Conservation (phyloP, 75 land plant species). For the Larix kaempferi region DNA sequence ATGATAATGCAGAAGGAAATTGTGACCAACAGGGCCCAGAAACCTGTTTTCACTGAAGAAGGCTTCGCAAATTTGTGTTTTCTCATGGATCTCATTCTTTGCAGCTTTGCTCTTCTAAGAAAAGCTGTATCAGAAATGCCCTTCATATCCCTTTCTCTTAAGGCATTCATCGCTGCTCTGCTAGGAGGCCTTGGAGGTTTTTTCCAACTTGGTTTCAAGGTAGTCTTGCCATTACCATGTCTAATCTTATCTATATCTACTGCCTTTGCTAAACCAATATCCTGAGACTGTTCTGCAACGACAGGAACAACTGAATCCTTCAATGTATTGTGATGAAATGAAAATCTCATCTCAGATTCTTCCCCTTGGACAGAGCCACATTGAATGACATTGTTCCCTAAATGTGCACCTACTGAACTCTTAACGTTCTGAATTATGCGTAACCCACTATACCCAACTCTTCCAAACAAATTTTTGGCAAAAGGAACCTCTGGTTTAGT, state of each 20-base stretch:
- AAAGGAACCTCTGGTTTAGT: neutral
- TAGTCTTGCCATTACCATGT: neutral
- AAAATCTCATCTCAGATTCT: neutral
- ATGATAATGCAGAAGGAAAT: neutral
- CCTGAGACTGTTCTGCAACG: neutral
- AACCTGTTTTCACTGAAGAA: neutral
- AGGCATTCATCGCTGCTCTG: neutral
- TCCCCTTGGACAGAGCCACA: neutral
- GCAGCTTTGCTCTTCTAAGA: neutral
- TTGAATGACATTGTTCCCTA: neutral
- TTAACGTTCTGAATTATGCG: neutral
- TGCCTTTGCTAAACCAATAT: neutral
- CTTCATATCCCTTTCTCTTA: constrained; percentile 1
- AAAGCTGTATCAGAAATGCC: neutral
- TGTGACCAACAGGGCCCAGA: constrained; percentile 4
- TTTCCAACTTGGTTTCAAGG: constrained; percentile 4
- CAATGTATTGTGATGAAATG: neutral
- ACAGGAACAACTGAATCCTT: neutral
- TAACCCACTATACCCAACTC: neutral
- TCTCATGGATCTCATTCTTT: neutral
- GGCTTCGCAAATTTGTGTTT: constrained; percentile 1
- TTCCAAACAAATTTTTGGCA: neutral
- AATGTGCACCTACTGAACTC: neutral
- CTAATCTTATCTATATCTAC: neutral
- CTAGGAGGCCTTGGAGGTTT: constrained; percentile 6